phyloP scores from a whole-genome alignment of 129 eudicot genomes.

The sunflower (Helianthus annuus) region HanXRQr2.0-SUNRISE NC_035435.2:162990372-162990871 shows the following conservation, averaged over 20 bases:
- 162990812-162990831: constrained; percentile 87
- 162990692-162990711: constrained; percentile 91
- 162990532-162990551: constrained; percentile 27
- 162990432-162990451: constrained; percentile 96
- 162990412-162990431: constrained; percentile 77
- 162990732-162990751: constrained; percentile 89
- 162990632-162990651: constrained; percentile 90
- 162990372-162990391: neutral
- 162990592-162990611: constrained; percentile 51
- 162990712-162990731: constrained; percentile 94
- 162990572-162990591: constrained; percentile 8
- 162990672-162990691: constrained; percentile 97
- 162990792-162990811: constrained; percentile 91
- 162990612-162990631: constrained; percentile 90
- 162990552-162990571: constrained; percentile 21
- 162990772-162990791: constrained; percentile 80
- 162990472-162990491: constrained; percentile 95
- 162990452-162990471: constrained; percentile 97
- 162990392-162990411: constrained; percentile 3
- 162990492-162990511: constrained; percentile 91
- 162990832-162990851: constrained; percentile 97
- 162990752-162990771: constrained; percentile 58
- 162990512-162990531: constrained; percentile 47
- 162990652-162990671: constrained; percentile 92
- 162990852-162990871: constrained; percentile 83